Evolutionary conservation across 805 yeast species (phyloP), one percentile per base, ranked within the genome.

Genomic region (Yamadazyma scolyti): DNA sequence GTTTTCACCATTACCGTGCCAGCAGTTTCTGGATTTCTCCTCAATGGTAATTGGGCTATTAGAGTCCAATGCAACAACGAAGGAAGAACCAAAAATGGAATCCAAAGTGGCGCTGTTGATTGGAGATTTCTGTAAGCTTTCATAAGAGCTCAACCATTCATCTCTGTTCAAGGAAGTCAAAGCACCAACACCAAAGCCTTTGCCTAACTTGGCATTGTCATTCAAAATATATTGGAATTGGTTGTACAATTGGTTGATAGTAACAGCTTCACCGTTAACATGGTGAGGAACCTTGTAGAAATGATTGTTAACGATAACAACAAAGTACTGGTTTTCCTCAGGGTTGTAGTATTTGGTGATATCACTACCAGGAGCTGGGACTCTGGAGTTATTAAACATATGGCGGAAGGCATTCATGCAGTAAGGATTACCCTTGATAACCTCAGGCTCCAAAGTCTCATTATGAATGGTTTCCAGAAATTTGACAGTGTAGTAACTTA

Each of bases 1-100:
- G 69, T 93, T 90, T 47, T 68, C 61, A 33, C 97, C 96, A 60
- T 87, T 75, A n/a, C 97, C 97, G 62, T 87, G 95, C 97, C 97
- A 90, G 53, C 78, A 75, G 57, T 76, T 80, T 52, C 77, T 77
- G 3, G 96, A 80, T 50, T 87, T 82, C 54, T 87, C 94, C 53
- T 82, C 90, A 38, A 81, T 70, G 17, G 95, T 80, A 30, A 77
- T 68, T 10, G 97, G 96, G 9, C 56, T 61, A 46, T 82, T 78
- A 20, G 54, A 53, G 52, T 90, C 98, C 32, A 90, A 71, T 48
- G 93, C 79, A 30, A 90, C 55, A 5, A 89, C 75, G 54, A 88
- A 90, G 0, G 96, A 77, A 2, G 95, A 71, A 34, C 82, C 77
- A 50, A 79, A 80, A 36, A 90, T 82, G 11, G 79, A 67, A 44